Evolutionary conservation across 2,329 filamentous ascomycete species (phyloP), one percentile per base, ranked within the genome.

Genomic region (Bipolaris sorokiniana): DNA sequence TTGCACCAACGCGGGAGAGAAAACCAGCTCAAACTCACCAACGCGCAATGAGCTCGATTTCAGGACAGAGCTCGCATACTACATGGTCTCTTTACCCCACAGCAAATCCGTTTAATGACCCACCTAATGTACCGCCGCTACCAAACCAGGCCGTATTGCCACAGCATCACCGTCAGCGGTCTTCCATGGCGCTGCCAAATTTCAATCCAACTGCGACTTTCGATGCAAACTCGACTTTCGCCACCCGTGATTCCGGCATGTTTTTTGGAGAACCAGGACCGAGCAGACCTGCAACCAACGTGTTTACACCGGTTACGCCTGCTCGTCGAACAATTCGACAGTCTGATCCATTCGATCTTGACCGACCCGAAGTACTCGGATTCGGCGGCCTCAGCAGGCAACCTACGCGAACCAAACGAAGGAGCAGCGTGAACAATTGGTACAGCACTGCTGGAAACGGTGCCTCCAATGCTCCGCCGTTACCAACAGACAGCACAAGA

Each of bases 301-400:
- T 69, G 56, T 68, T 70, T 48, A 64, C 62, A 15, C 63, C 62
- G 10, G 59, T 37, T 1, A 37, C 52, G 20, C 62, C 60, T 7
- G 57, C 59, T 16, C 57, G 62, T 34, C 67, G 71, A 7, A 67
- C 62, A n/a, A 69, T 73, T 33, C 71, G 75, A 13, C 73, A 77
- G 38, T 77, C 74, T 1, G 76, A 78, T 53, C 76, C 76, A 0
- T 78, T 78, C 42, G 76, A 78, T 53, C 70, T 78, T 13, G 76
- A 78, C 51, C 64, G 74, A 11, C 76, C 76, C 9, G 76, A 78
- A 55, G 70, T 78, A 7, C 63, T 78, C 7, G 70, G 72, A 0
- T 74, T 76, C 45, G 68, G 72, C 4, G 63, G 59, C 38, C 67
- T 74, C 15, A 62, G 56, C 46, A 62, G 72, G 34, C 66, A 71